phyloP scores from a whole-genome alignment of 306 rosid species.

The Parietaria judaica region DNA sequence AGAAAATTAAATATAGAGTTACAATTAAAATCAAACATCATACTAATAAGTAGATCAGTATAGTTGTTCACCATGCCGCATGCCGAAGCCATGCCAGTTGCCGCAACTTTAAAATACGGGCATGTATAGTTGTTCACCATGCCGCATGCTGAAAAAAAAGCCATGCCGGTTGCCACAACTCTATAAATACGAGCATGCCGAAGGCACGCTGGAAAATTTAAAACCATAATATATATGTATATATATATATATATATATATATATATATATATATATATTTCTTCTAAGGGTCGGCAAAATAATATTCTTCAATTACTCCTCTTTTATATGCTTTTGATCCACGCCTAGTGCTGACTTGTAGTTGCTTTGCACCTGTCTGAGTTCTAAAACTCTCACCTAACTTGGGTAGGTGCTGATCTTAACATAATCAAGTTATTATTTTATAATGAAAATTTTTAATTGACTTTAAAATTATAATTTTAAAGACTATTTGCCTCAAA shows the following conservation, averaged over 20 bases:
- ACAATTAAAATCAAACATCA: no score
- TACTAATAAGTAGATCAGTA: no score
- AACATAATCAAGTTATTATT: not conserved
- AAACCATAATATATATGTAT: not conserved
- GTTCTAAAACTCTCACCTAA: not conserved
- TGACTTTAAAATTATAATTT: not conserved
- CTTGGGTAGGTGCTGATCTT: not conserved
- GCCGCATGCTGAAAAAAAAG: no score
- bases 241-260: not conserved
- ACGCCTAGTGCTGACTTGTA: conserved; percentile 8
- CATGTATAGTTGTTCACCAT: no score
- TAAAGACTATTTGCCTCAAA: not conserved
- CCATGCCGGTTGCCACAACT: no score
- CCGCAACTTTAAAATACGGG: not conserved
- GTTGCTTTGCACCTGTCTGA: conserved; percentile 1
- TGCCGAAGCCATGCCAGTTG: not conserved
- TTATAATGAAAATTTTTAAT: not conserved
- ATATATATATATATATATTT: no score
- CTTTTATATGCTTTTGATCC: conserved; percentile 10
- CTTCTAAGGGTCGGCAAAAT: no score
- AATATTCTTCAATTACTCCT: not conserved
- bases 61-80: no score
- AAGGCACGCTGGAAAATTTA: no score
- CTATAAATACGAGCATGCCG: no score
- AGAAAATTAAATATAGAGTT: no score